Evolutionary conservation across 169 alveolate genomes (phyloP).

Genomic region (Plasmodium gaboni): DNA sequence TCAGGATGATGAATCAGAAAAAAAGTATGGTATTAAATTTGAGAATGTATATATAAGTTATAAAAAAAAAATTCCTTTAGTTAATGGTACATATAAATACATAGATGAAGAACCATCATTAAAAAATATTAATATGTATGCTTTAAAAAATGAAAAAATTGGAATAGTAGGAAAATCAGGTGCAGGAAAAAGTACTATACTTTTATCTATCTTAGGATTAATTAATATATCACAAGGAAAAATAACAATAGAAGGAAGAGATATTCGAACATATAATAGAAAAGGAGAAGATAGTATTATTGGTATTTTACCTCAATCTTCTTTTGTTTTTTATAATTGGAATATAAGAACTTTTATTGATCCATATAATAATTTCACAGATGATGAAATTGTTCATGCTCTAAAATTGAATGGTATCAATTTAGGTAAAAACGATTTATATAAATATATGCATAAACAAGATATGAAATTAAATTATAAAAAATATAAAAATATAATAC

Average conservation of each 20-base stretch:
- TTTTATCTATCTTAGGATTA: constrained; percentile 79
- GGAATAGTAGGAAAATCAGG: constrained; percentile 83
- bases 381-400: constrained; percentile 71
- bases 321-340: constrained; percentile 78
- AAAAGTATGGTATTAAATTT: constrained; percentile 48
- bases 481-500: constrained; percentile 2
- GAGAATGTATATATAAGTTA: constrained; percentile 66
- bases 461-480: constrained; percentile 4
- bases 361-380: constrained; percentile 76
- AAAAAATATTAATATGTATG: constrained; percentile 75
- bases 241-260: constrained; percentile 76
- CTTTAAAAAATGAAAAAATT: constrained; percentile 81
- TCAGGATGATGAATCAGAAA: constrained; percentile 23
- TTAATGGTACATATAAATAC: constrained; percentile 22
- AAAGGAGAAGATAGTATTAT: constrained; percentile 65
- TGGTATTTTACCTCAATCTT: constrained; percentile 81
- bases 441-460: constrained; percentile 40
- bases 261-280: constrained; percentile 39
- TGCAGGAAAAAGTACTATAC: constrained; percentile 80
- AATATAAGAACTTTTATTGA: constrained; percentile 78
- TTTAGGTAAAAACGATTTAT: constrained; percentile 36
- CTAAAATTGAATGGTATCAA: constrained; percentile 50
- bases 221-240: constrained; percentile 65
- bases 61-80: constrained; percentile 41
- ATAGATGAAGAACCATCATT: constrained; percentile 73